Evolutionary conservation across 2,329 filamentous ascomycete species (phyloP).

Genomic region (Neonectria sp.): DNA sequence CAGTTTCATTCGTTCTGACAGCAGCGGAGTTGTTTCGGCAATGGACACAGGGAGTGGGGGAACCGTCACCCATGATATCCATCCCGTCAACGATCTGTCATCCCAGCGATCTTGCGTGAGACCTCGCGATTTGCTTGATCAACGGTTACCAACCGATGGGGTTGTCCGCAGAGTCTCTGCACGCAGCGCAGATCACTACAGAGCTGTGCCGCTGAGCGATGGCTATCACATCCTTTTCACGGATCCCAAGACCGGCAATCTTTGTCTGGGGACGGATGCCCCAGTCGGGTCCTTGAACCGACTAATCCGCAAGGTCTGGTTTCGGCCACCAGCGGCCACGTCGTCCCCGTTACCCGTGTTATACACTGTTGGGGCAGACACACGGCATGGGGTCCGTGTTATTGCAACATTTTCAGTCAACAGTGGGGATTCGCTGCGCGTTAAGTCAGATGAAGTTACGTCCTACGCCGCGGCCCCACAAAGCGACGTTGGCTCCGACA

Average conservation of each 20-base stretch:
- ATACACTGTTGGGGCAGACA: slow-evolving; percentile 71
- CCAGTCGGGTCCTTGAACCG: slow-evolving; percentile 65
- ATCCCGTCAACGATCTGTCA: slow-evolving; percentile 29
- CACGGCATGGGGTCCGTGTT: slow-evolving; percentile 70
- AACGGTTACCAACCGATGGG: slow-evolving; percentile 31
- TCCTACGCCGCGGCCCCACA: slow-evolving; percentile 20
- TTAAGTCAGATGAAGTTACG: slow-evolving; percentile 23
- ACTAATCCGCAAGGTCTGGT: slow-evolving; percentile 72
- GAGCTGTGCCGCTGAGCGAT: slow-evolving; percentile 75
- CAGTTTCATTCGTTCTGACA: slow-evolving; percentile 37
- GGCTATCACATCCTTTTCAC: slow-evolving; percentile 76
- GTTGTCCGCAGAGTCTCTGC: slow-evolving; percentile 52
- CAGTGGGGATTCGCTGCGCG: slow-evolving; percentile 32
- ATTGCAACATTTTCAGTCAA: slow-evolving; percentile 66
- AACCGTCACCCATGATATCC: slow-evolving; percentile 28
- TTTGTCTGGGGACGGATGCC: slow-evolving; percentile 75
- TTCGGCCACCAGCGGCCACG: slow-evolving; percentile 54
- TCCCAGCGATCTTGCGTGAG: slow-evolving; percentile 31
- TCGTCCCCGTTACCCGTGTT: slow-evolving; percentile 59
- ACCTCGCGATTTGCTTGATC: slow-evolving; percentile 33
- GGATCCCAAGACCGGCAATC: slow-evolving; percentile 68
- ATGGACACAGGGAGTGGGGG: slow-evolving; percentile 32
- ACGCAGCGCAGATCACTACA: slow-evolving; percentile 71
- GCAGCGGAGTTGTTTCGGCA: slow-evolving; percentile 40
- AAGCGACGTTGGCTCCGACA: slow-evolving; percentile 33